phyloP scores from a whole-genome alignment of 2,329 filamentous ascomycete genomes.

The Beauveria asiatica region DNA sequence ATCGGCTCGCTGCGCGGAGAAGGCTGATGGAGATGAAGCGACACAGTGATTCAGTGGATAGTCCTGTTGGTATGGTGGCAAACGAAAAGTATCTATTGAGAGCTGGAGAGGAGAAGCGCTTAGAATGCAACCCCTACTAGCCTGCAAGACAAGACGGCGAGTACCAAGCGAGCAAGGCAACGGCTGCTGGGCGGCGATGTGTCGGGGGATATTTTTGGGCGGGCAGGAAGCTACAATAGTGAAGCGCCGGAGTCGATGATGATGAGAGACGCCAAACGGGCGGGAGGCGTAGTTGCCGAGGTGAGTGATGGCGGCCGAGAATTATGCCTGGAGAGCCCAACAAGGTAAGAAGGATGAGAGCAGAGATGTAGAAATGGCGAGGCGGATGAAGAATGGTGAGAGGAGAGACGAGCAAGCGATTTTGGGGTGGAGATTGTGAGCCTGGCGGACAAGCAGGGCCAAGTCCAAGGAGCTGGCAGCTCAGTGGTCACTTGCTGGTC shows the following conservation, averaged over 20 bases:
- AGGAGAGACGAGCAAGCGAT: slow-evolving; percentile 1
- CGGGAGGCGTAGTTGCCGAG: background rate
- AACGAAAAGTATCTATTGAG: background rate
- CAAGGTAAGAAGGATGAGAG: background rate
- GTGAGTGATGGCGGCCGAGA: background rate
- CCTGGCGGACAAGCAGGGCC: background rate
- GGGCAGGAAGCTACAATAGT: background rate
- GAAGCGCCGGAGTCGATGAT: background rate
- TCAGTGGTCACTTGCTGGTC: background rate
- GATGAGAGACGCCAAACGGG: background rate
- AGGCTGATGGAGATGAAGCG: slow-evolving; percentile 1
- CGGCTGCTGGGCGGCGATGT: background rate
- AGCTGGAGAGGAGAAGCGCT: slow-evolving; percentile 4
- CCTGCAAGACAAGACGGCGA: background rate
- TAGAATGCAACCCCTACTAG: slow-evolving; percentile 6
- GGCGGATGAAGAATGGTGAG: background rate
- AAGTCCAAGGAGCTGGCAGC: background rate
- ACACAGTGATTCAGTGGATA: background rate
- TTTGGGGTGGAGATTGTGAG: slow-evolving; percentile 6
- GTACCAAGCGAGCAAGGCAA: background rate
- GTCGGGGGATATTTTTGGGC: background rate
- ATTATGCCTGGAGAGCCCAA: slow-evolving; percentile 2
- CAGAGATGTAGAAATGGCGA: background rate
- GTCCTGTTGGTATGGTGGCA: background rate
- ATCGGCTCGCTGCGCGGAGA: slow-evolving; percentile 7